Conservation (phyloP, 129 eudicot species). For the Mikania micrantha region DNA sequence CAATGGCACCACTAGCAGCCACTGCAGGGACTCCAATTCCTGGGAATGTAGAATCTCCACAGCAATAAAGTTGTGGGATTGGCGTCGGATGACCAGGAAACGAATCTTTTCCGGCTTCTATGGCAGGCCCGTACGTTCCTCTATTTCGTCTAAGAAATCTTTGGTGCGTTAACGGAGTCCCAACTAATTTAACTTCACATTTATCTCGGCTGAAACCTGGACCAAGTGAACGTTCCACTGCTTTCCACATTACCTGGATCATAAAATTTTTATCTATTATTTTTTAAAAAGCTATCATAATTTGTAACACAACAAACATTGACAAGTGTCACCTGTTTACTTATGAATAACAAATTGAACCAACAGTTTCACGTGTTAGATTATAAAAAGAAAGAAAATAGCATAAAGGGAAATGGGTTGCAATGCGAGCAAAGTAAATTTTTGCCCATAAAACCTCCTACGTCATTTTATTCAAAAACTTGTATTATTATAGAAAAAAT, state of each 20-base stretch:
- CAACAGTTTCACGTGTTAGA: neutral
- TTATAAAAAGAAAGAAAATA: neutral
- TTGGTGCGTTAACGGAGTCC: slow-evolving; percentile 84
- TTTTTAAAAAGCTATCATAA: neutral
- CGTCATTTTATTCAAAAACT: neutral
- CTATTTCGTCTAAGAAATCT: slow-evolving; percentile 74
- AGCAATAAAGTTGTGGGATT: slow-evolving; percentile 70
- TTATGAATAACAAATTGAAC: too few relatives aligned
- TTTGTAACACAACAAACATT: neutral
- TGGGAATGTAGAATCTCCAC: slow-evolving; percentile 96
- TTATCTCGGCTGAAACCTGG: slow-evolving; percentile 66
- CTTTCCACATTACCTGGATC: slow-evolving; percentile 82
- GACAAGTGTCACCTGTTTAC: neutral
- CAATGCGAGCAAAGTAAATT: neutral
- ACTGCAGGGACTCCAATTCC: slow-evolving; percentile 99
- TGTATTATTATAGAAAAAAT: neutral
- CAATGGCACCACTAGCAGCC: slow-evolving; percentile 98
- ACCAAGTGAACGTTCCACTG: slow-evolving; percentile 85
- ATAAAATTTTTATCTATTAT: neutral
- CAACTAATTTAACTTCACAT: slow-evolving; percentile 81
- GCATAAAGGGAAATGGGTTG: neutral
- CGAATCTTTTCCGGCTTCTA: slow-evolving; percentile 72
- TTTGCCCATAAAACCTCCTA: neutral
- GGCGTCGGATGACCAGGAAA: slow-evolving; percentile 96
- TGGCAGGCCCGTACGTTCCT: slow-evolving; percentile 95